phyloP scores from a whole-genome alignment of 2,329 filamentous ascomycete species.

The Aspergillus neoniger region DNA sequence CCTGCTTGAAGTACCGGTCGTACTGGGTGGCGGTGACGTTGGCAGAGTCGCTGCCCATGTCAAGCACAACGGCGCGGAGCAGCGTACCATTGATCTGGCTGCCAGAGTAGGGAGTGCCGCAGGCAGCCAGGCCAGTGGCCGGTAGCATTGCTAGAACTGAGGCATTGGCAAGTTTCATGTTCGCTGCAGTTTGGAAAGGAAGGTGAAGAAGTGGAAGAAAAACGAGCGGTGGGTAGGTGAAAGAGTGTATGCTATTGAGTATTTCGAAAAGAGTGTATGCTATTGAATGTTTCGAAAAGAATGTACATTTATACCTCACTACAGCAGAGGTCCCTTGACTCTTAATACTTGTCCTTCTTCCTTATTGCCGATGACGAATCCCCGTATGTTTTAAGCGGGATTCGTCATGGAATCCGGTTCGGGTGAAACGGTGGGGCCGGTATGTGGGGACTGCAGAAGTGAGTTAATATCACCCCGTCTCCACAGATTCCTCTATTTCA shows the following conservation, averaged over 20 bases:
- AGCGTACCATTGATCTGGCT: background rate
- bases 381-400: too few species aligned
- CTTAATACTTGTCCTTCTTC: background rate
- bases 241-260: background rate
- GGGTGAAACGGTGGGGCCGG: background rate
- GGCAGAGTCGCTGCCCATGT: conserved; percentile 1
- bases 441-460: background rate
- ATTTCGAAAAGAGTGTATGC: background rate
- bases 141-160: background rate
- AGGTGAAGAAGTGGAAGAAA: background rate
- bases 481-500: too few species aligned
- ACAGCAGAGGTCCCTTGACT: background rate
- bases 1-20: conserved; percentile 4
- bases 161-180: conserved; percentile 1
- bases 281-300: background rate
- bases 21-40: conserved; percentile 1
- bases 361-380: background rate
- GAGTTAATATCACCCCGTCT: too few species aligned
- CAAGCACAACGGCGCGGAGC: background rate
- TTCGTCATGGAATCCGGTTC: background rate
- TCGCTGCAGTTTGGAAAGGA: background rate
- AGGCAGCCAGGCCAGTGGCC: conserved; percentile 2
- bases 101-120: background rate
- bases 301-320: background rate
- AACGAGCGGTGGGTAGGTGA: background rate